Evolutionary conservation across 306 rosid species (phyloP).

Genomic region (Corylus avellana): DNA sequence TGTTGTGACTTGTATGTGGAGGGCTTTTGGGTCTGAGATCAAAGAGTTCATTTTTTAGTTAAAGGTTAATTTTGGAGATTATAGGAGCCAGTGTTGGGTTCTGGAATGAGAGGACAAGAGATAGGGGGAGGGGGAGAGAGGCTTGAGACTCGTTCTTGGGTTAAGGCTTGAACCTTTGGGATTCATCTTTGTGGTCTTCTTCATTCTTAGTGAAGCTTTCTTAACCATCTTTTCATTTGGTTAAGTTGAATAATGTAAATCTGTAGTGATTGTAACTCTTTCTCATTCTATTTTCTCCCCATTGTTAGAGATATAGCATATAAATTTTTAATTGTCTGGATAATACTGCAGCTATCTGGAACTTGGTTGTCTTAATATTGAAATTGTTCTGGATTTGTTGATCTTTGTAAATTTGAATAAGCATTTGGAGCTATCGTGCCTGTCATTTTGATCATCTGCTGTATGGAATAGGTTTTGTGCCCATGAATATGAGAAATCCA

Average conservation of each 20-base stretch:
- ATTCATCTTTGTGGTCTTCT: neutral
- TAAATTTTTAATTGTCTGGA: neutral
- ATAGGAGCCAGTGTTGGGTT: neutral
- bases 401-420: neutral
- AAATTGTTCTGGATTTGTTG: slow-evolving; percentile 5
- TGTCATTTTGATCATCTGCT: slow-evolving; percentile 24
- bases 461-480: slow-evolving; percentile 80
- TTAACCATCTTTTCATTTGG: neutral
- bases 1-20: neutral
- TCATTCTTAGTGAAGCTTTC: slow-evolving; percentile 4
- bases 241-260: neutral
- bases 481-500: slow-evolving; percentile 80
- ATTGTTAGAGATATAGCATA: neutral
- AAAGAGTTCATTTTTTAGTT: no score
- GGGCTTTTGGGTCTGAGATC: no score
- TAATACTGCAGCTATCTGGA: slow-evolving; percentile 6
- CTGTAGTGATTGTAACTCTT: neutral
- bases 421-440: slow-evolving; percentile 1
- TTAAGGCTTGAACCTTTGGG: neutral
- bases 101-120: neutral
- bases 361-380: slow-evolving; percentile 1
- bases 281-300: neutral
- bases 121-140: neutral
- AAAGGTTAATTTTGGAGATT: neutral
- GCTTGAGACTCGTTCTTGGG: no score